Evolutionary conservation across 2,329 filamentous ascomycete species (phyloP), one percentile per base, ranked within the genome.

Genomic region (Diaporthe longicolla): DNA sequence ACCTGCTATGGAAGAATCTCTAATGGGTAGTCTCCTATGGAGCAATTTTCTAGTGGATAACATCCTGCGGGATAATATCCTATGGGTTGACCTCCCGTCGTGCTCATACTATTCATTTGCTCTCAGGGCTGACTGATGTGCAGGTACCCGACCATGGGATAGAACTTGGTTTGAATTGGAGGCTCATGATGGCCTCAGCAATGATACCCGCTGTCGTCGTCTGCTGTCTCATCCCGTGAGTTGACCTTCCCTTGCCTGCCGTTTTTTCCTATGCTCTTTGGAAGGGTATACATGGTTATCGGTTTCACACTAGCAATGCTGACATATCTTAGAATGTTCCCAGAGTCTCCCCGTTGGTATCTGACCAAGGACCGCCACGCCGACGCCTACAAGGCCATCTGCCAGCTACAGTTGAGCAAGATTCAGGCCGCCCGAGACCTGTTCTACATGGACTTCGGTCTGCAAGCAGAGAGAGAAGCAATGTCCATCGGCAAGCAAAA

Each of bases 171-270:
- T 84, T 88, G 5, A 87, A 92, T 75, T 94, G 92, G 92, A 88
- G 92, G 35, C 83, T 93, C 54, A 93, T 93, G 90, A 88, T 94
- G 83, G 90, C 87, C 9, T 93, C 90, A 3, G 91, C 92, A 13
- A 88, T 93, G 81, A 84, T 92, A 19, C 90, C 90, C 0, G 89
- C 90, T 21, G 81, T 92, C 9, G 75, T 91, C 48, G 88, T 90
- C 59, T 89, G 88, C 78, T 81, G 79, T 50, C 84, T 91, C 40
- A 88, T 91, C 29, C 89, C 86, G 74, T 81, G 52, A 13, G 63
- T 66, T 19, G 7, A 19, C 17, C 4, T 10, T 1, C 24, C 32
- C 45, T 24, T 37, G 29, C 45, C 24, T 35, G 6, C 29, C 24
- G 43, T 32, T 26, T 15, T 6, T 6, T 24, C 19, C 24, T 8